These are phyloP conservation scores for Cairneyella variabilis DNA, from an alignment of 495 filamentous ascomycete species.

Conservation along the genomic window DNA sequence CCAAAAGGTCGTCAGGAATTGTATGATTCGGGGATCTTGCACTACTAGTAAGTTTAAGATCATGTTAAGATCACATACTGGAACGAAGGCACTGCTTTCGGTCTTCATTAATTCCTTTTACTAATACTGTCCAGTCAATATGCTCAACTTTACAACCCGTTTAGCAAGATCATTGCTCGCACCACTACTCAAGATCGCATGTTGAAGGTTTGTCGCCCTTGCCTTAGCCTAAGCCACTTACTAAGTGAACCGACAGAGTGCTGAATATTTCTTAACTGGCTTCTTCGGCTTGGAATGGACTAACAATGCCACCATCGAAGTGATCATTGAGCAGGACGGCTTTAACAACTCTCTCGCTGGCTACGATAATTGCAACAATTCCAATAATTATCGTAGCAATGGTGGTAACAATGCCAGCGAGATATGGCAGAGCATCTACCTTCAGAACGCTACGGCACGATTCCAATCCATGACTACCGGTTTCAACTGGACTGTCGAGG, in stretches of 20 bases:
- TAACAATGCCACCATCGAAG: constrained; percentile 47
- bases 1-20: constrained; percentile 67
- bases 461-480: constrained; percentile 41
- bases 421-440: constrained; percentile 32
- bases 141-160: constrained; percentile 53
- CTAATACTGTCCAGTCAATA: constrained; percentile 38
- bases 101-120: too few relatives aligned
- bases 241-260: constrained; percentile 65
- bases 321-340: constrained; percentile 40
- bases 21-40: constrained; percentile 62
- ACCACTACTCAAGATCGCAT: constrained; percentile 56
- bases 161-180: constrained; percentile 57
- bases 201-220: constrained; percentile 55
- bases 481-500: constrained; percentile 47
- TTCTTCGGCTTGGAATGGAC: constrained; percentile 60
- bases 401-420: constrained; percentile 66
- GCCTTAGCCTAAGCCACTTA: not conserved
- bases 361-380: constrained; percentile 42
- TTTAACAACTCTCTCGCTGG: constrained; percentile 49
- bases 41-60: constrained; percentile 42
- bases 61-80: too few relatives aligned
- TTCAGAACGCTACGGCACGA: constrained; percentile 43
- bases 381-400: constrained; percentile 59
- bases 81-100: too few relatives aligned
- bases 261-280: constrained; percentile 65